Evolutionary conservation across 257 asterid genomes (phyloP).

Genomic region (Lycium barbarum): DNA sequence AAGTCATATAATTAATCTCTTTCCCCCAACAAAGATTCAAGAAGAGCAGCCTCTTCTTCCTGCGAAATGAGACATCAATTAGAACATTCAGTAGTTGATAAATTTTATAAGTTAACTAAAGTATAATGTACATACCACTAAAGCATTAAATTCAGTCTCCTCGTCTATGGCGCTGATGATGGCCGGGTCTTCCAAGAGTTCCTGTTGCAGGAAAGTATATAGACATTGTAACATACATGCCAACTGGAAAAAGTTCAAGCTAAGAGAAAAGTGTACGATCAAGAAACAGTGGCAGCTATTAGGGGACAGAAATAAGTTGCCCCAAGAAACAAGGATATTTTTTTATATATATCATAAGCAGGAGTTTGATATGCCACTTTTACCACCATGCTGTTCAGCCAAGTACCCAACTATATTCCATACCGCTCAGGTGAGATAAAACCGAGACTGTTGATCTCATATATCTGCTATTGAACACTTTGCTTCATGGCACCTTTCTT

Average conservation of each 20-base stretch:
- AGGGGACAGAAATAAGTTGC: no score
- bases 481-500: background rate
- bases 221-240: background rate
- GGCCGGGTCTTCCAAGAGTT: constrained; percentile 90
- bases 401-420: background rate
- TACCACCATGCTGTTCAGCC: no score
- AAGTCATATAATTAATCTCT: constrained; percentile 37
- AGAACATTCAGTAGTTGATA: constrained; percentile 27
- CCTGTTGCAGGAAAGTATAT: constrained; percentile 54
- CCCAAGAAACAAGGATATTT: no score
- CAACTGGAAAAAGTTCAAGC: background rate
- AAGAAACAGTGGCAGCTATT: background rate
- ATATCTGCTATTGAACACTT: background rate
- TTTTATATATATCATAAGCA: no score
- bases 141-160: constrained; percentile 98
- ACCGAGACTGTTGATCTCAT: background rate
- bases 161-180: constrained; percentile 82
- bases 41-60: constrained; percentile 97
- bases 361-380: no score
- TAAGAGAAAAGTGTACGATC: background rate
- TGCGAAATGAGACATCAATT: constrained; percentile 38
- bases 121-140: constrained; percentile 68
- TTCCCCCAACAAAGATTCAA: constrained; percentile 82
- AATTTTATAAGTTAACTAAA: constrained; percentile 23
- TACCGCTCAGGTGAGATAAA: background rate